phyloP scores from a whole-genome alignment of 768 basidiomycete species.

The Favolaschia claudopus region DNA sequence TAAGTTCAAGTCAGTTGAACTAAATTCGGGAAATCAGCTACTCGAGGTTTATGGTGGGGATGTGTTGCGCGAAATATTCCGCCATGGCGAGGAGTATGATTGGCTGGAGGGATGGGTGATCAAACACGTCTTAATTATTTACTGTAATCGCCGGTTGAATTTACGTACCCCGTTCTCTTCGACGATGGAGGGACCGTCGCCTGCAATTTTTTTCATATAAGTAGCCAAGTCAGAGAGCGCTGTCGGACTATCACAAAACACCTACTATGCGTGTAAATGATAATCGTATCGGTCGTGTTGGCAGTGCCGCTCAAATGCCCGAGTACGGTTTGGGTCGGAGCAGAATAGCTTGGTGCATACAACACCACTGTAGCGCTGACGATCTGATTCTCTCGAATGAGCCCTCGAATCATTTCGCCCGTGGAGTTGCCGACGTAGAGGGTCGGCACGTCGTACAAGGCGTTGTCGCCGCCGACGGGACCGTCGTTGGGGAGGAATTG shows the following conservation, averaged over 20 bases:
- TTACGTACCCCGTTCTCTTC: conserved; percentile 42
- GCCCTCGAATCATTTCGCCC: conserved; percentile 33
- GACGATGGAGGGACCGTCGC: conserved; percentile 40
- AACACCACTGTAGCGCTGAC: conserved; percentile 36
- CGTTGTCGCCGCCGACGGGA: conserved; percentile 24
- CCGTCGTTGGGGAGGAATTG: conserved; percentile 40
- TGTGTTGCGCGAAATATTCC: conserved; percentile 35
- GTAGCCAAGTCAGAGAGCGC: not conserved
- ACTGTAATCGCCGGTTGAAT: too few species aligned
- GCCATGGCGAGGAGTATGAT: conserved; percentile 39
- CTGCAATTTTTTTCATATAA: conserved; percentile 25
- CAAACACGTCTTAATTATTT: too few species aligned
- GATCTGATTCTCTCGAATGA: conserved; percentile 29
- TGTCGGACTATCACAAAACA: not conserved
- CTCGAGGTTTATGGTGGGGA: conserved; percentile 36
- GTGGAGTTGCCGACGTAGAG: conserved; percentile 41
- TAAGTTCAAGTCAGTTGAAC: not conserved
- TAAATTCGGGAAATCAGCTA: too few species aligned
- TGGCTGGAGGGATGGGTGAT: conserved; percentile 22
- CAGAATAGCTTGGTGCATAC: conserved; percentile 35
- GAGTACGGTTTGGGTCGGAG: conserved; percentile 32
- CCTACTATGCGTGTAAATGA: conserved; percentile 40
- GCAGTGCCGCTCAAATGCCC: conserved; percentile 32
- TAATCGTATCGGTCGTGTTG: conserved; percentile 30
- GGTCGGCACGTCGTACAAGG: conserved; percentile 38